Base-by-base conservation (phyloP, 2,329 filamentous ascomycete genomes). In the Ophiosphaerella narmari region DNA sequence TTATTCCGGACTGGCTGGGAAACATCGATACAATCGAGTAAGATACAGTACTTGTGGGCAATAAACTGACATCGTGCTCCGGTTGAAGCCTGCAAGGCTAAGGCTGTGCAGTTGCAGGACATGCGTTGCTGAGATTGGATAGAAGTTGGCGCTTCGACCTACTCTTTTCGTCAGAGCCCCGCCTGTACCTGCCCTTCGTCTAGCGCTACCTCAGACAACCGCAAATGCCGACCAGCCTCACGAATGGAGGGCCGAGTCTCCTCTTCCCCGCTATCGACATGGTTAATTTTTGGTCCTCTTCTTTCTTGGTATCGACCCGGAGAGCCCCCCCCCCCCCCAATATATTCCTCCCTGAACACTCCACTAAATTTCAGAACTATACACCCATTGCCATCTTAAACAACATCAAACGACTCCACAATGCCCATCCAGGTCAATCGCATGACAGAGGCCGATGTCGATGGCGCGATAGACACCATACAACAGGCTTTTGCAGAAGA, bases 401-500 rank as follows among this genome's bases (percentile, higher is more conserved):
- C 18, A 29, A 37, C 46, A 23, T 39, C 29, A 51, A 26, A 48
- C 46, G 16, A 45, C 43, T 32, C 31, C 55, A 69, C 48, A 1
- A 75, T 76, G 73, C 37, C 68, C n/a, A 80, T 88, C 65, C 68
- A 81, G 54, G 80, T 89, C 49, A 73, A 77, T 4, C 78, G 75
- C 7, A 79, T 89, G 61, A 78, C 77, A 1, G 77, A 83, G 57
- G 64, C 69, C 41, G 86, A 89, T 58, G 87, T 88, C 44, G 79
- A 85, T 23, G 83, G 81, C 7, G 84, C 84, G 18, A 82, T 88
- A 43, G 78, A 81, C 34, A 86, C 84, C 38, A 84, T 89, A 40
- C 86, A 89, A 62, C 76, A 81, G 60, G 85, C 85, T 0, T 89
- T 89, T 65, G 80, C 78, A 5, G 78, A 84, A 9, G 86, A 89